These are phyloP conservation scores for Prunus padus DNA, from an alignment of 306 rosid genomes.

Conservation along the genomic window DNA sequence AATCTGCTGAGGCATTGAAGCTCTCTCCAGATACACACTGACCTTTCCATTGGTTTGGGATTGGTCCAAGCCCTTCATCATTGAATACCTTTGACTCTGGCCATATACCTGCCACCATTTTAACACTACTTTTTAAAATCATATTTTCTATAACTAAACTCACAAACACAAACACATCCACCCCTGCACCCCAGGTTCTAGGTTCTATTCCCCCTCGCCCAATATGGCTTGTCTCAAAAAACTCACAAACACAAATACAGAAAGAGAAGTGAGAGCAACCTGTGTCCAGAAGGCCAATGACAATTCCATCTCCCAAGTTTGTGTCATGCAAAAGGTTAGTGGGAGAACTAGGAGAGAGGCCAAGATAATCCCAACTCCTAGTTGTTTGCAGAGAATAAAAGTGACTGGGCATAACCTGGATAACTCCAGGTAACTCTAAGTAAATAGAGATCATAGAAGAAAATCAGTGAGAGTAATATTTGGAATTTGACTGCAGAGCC, in stretches of 20 bases:
- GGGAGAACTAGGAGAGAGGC: slow-evolving; percentile 1
- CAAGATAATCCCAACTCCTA: slow-evolving; percentile 23
- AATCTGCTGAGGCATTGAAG: slow-evolving; percentile 10
- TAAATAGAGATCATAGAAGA: neutral
- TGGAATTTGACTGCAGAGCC: too few relatives aligned
- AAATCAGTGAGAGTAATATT: neutral
- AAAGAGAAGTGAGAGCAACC: too few relatives aligned
- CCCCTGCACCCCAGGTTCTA: too few relatives aligned
- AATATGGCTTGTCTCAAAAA: too few relatives aligned
- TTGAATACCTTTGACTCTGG: slow-evolving; percentile 7
- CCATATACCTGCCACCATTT: slow-evolving; percentile 3
- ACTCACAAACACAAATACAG: too few relatives aligned
- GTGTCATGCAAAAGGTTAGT: neutral
- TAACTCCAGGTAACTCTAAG: neutral
- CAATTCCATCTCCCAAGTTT: slow-evolving; percentile 14
- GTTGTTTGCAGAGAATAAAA: slow-evolving; percentile 11
- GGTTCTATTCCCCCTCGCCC: too few relatives aligned
- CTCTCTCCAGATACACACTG: neutral
- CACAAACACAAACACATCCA: too few relatives aligned
- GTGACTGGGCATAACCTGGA: neutral
- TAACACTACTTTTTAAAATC: too few relatives aligned
- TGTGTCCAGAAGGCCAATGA: slow-evolving; percentile 1
- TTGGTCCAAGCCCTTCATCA: slow-evolving; percentile 14
- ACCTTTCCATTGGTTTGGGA: slow-evolving; percentile 26
- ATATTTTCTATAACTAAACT: too few relatives aligned